Evolutionary conservation across 768 basidiomycete species (phyloP), one percentile per base, ranked within the genome.

Genomic region (Cytidiella melzeri): DNA sequence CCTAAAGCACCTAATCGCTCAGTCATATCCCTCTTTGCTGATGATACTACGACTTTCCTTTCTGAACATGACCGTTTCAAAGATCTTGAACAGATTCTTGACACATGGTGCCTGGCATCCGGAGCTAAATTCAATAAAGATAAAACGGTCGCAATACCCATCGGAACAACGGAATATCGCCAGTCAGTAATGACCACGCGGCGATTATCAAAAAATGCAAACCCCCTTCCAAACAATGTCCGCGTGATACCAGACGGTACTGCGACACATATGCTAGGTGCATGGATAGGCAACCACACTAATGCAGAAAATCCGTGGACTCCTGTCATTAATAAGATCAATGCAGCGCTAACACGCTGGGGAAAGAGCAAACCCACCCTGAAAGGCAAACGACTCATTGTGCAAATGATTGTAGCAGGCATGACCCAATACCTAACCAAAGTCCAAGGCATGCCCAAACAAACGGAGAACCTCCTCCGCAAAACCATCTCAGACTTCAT

Each of bases 21-120:
- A 0, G 62, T 70, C 0, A 56, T 57, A 1, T 63, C 57, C 0
- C 64, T 75, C 0, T 75, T 73, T 51, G 69, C 73, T 0, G 69
- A 75, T 51, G 71, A 74, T 51, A 73, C 71, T 4, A 66, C 65
- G 1, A 63, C 64, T 0, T 71, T 59, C 28, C 41, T 52, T 2
- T 40, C 30, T 4, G 48, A 43, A 18, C 19, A 21, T 13, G 41
- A 53, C 27, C 19, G 43, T 25, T 53, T 37, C 24, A 4, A 5
- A 10, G 2, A 1, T 15, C 47, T 53, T 2, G 11, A 18, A 7
- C 10, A 5, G 3, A 37, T 48, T 4, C 42, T 53, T 15, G 41
- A 53, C 13, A 13, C 3, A 6, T 53, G 51, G 47, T 53, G 51
- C 47, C 2, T 9, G 9, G 51, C 51, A 6, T 26, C 41, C 3